Percentiles rank a stretch among this genome's conserved stretches.
Evolutionary conservation across 495 filamentous ascomycete genomes (phyloP).

Genomic region (Cercophora newfieldiana): DNA sequence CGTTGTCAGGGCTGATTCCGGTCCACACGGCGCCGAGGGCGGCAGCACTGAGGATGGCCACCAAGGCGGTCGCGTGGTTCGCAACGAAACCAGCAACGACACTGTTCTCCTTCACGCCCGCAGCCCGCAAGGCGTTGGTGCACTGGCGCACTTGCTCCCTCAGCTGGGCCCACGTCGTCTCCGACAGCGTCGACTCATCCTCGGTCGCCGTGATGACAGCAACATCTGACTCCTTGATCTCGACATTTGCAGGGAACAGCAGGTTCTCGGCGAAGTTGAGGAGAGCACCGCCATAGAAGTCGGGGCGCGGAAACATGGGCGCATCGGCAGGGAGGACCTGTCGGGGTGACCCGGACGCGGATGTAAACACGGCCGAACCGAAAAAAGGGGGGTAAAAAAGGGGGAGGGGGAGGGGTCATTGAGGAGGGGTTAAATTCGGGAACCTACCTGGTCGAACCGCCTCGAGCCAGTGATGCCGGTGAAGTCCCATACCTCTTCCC

Average conservation of each 20-base stretch:
- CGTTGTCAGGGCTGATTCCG: conserved; percentile 80
- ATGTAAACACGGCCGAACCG: background rate
- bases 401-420: no score
- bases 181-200: conserved; percentile 56
- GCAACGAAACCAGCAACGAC: conserved; percentile 81
- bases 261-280: conserved; percentile 94
- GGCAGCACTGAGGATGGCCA: conserved; percentile 82
- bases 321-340: conserved; percentile 69
- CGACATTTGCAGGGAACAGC: conserved; percentile 63
- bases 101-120: conserved; percentile 67
- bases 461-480: conserved; percentile 69
- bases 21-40: conserved; percentile 89
- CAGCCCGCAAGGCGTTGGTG: conserved; percentile 65
- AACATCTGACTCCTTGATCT: conserved; percentile 54
- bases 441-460: conserved; percentile 59
- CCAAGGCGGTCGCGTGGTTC: conserved; percentile 79
- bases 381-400: no score
- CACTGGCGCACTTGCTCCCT: conserved; percentile 74
- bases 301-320: conserved; percentile 79
- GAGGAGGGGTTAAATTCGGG: no score
- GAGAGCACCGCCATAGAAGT: conserved; percentile 75
- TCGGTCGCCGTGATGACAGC: conserved; percentile 79
- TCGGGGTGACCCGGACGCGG: background rate
- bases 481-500: conserved; percentile 84
- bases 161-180: conserved; percentile 77